A percentile compares a stretch with the other conserved stretches of the same genome.
Conservation (phyloP, 257 asterid species). For the Petrea volubilis region DNA sequence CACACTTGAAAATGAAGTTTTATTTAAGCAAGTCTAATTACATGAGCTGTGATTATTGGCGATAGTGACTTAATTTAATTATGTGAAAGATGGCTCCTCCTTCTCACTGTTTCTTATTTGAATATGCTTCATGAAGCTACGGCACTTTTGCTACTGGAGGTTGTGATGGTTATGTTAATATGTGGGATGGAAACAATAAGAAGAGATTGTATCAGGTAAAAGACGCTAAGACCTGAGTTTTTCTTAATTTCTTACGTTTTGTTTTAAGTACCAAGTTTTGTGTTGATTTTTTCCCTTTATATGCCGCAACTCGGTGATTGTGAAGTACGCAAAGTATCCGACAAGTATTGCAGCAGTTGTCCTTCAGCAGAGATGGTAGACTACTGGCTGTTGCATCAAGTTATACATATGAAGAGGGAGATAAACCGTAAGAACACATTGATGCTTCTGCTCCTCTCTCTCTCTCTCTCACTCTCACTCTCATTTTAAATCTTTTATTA, state of each 20-base stretch:
- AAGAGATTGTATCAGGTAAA: constrained; percentile 92
- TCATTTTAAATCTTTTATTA: neutral
- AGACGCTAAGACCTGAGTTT: constrained; percentile 1
- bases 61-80: neutral
- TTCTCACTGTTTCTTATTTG: constrained; percentile 4
- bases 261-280: neutral
- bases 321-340: constrained; percentile 85
- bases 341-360: constrained; percentile 79
- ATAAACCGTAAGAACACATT: constrained; percentile 56
- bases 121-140: constrained; percentile 44
- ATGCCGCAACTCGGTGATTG: constrained; percentile 17
- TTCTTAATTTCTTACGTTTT: constrained; percentile 6
- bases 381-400: constrained; percentile 91
- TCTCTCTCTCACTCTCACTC: neutral
- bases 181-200: constrained; percentile 98
- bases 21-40: neutral
- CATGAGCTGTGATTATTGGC: neutral
- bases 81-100: neutral
- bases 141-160: constrained; percentile 97
- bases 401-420: constrained; percentile 93
- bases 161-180: constrained; percentile 89
- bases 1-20: neutral
- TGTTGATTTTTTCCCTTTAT: neutral
- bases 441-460: neutral
- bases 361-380: constrained; percentile 91